A percentile compares a stretch with the other conserved stretches of the same genome.
Evolutionary conservation across 345 rosid species (phyloP).

Genomic region (Anastatica hierochuntica): DNA sequence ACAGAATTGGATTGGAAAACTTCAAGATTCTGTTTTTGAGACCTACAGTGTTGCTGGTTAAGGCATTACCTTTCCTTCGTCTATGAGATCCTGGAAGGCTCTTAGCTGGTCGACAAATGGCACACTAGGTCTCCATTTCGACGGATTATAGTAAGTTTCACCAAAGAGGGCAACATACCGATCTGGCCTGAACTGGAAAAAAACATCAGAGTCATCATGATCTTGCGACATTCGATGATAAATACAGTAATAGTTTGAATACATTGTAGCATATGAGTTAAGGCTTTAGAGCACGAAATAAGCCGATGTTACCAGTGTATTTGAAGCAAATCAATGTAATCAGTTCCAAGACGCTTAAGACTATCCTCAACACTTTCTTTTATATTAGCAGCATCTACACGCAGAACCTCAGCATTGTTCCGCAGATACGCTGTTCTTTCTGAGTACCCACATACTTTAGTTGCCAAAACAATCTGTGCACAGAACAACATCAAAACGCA

Average conservation of each 20-base stretch:
- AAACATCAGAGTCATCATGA: constrained; percentile 18
- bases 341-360: constrained; percentile 81
- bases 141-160: constrained; percentile 43
- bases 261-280: neutral
- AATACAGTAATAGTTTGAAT: neutral
- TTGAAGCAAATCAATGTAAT: constrained; percentile 86
- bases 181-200: constrained; percentile 69
- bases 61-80: constrained; percentile 73
- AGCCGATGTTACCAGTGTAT: constrained; percentile 63
- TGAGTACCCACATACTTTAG: constrained; percentile 82
- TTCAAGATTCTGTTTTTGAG: neutral
- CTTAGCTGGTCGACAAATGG: constrained; percentile 75
- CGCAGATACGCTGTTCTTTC: constrained; percentile 50
- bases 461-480: constrained; percentile 75
- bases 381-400: constrained; percentile 82
- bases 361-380: constrained; percentile 93
- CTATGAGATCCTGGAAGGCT: constrained; percentile 68
- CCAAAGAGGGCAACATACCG: constrained; percentile 90
- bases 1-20: neutral
- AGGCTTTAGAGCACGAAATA: neutral
- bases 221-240: neutral
- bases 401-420: constrained; percentile 45
- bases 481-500: neutral
- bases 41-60: neutral
- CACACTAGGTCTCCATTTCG: constrained; percentile 75